Evolutionary conservation across 2,329 filamentous ascomycete species (phyloP), one percentile per base, ranked within the genome.

Genomic region (Hypoxylon sp.): DNA sequence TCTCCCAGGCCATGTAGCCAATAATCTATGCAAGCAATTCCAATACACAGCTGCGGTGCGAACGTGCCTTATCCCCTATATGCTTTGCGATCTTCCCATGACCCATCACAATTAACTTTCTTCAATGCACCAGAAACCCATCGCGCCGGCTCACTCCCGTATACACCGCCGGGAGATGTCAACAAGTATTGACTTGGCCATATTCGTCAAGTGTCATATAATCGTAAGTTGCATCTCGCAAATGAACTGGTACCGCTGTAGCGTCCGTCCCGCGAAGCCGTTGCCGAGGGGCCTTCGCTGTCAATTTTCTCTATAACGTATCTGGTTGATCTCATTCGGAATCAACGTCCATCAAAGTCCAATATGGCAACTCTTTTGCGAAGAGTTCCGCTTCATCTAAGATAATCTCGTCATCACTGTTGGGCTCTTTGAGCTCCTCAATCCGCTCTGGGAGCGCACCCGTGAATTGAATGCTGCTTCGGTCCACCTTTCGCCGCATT

Each of bases 341-440:
- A 49, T 78, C 76, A 50, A 76, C 73, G 40, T 76, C 76, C 74
- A 77, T 78, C 7, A 75, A 70, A 22, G 71, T 75, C 67, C 74
- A 78, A 54, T 75, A 77, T 16, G 75, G 76, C 12, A 78, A 55
- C 61, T 77, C 75, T 18, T 69, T 70, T 22, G 73, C 71, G 38
- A 75, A 71, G 8, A 74, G 16, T 57, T 76, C 74, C 18, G 69
- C 66, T 38, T 76, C 73, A 11, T 77, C 75, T 28, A 74, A 68
- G 20, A 75, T 74, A 52, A 75, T 71, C 56, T 77, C 74, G 45
- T 75, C 75, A 18, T 76, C 74, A 26, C 72, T 74, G 50, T 72
- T 72, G 1, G 76, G 75, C 53, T 77, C 76, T 54, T 74, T 76
- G 49, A 77, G 73, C 54, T 78, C 76, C 52, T 75, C 70, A 48